These are phyloP conservation scores for Diphasiastrum complanatum DNA, from an alignment of 83 land plant species.

Conservation along the genomic window DNA sequence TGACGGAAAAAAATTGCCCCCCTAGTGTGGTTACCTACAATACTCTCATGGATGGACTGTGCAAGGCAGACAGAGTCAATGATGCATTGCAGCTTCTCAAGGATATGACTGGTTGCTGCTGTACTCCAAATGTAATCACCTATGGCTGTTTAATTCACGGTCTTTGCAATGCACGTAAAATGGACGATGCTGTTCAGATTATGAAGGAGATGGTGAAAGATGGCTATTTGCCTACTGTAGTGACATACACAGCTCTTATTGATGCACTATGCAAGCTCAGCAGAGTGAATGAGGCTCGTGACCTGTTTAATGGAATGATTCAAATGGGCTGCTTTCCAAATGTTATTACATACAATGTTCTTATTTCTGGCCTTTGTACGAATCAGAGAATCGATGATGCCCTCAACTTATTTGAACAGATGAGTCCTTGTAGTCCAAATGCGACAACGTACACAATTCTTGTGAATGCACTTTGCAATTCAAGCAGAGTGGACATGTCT, in stretches of 20 bases:
- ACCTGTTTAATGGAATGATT: not conserved
- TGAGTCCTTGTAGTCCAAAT: not conserved
- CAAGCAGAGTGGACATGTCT: slow-evolving; percentile 3
- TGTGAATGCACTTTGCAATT: not conserved
- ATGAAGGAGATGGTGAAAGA: not conserved
- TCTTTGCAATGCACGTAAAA: not conserved
- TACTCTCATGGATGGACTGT: not conserved
- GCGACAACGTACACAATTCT: not conserved
- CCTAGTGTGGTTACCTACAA: slow-evolving; percentile 4
- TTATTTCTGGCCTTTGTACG: not conserved
- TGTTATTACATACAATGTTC: not conserved
- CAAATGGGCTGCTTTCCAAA: not conserved
- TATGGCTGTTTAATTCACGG: not conserved
- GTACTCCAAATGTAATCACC: not conserved
- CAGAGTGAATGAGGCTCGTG: not conserved
- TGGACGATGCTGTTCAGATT: not conserved
- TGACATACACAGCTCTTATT: not conserved
- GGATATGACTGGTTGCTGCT: not conserved
- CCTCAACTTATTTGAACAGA: not conserved
- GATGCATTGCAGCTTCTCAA: not conserved
- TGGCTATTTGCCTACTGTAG: too few species aligned
- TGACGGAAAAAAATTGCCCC: not conserved
- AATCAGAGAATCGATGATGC: not conserved
- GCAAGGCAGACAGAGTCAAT: not conserved
- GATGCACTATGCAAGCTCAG: not conserved